These are phyloP conservation scores for Lentinus tigrinus DNA, from an alignment of 768 basidiomycete genomes.

Conservation along the genomic window DNA sequence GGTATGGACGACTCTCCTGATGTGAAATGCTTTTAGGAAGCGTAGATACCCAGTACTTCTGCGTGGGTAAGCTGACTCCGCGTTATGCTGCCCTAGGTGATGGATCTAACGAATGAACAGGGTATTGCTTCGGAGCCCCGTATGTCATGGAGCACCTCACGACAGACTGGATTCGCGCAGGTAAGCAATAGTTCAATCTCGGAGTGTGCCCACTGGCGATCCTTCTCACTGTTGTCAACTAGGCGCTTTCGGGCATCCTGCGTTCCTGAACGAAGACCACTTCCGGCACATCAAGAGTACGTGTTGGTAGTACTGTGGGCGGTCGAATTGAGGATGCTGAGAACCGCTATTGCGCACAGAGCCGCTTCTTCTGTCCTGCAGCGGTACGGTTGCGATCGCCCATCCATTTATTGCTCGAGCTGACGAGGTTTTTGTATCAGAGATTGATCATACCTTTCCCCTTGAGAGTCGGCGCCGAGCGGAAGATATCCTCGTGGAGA, in stretches of 20 bases:
- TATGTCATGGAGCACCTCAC: conserved; percentile 47
- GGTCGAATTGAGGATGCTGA: not conserved
- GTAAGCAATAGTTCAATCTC: conserved; percentile 27
- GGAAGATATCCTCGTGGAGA: conserved; percentile 54
- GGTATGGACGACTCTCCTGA: conserved; percentile 12
- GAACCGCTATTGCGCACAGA: conserved; percentile 29
- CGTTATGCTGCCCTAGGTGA: not conserved
- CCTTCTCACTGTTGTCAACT: not conserved
- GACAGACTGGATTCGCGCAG: conserved; percentile 46
- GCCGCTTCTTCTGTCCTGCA: conserved; percentile 54
- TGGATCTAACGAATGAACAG: conserved; percentile 26
- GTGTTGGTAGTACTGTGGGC: conserved; percentile 8
- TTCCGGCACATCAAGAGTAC: conserved; percentile 48
- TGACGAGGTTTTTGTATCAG: conserved; percentile 26
- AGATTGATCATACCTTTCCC: conserved; percentile 56
- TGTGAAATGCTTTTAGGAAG: conserved; percentile 20
- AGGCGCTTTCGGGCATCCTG: conserved; percentile 62
- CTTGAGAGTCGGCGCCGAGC: conserved; percentile 49
- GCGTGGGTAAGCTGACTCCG: conserved; percentile 11
- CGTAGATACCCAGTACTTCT: conserved; percentile 14
- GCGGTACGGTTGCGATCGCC: conserved; percentile 34
- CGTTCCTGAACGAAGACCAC: conserved; percentile 45
- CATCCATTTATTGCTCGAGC: not conserved
- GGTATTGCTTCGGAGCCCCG: conserved; percentile 60
- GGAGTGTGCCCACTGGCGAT: not conserved